Conservation (phyloP, 2,329 filamentous ascomycete species). For the Aspergillus uvarum region DNA sequence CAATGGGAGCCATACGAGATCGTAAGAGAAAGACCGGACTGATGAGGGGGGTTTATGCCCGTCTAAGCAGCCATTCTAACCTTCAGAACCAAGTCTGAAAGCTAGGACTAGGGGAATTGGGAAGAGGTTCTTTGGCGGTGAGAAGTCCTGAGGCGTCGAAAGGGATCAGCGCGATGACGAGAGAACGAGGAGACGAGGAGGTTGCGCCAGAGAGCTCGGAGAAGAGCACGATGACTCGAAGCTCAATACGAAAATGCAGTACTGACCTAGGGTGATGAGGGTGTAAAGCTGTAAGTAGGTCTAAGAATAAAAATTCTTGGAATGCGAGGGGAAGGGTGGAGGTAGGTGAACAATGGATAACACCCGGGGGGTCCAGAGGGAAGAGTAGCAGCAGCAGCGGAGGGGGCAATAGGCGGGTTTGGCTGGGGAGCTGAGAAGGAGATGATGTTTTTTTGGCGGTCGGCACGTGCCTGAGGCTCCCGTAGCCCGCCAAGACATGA, state of each 20-base stretch:
- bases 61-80: slow-evolving; percentile 40
- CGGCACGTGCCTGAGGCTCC: slow-evolving; percentile 29
- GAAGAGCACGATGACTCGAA: not conserved
- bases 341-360: not conserved
- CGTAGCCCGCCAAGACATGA: slow-evolving; percentile 19
- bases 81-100: slow-evolving; percentile 18
- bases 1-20: slow-evolving; percentile 43
- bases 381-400: not conserved
- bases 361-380: too few relatives aligned
- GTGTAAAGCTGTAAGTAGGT: not conserved
- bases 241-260: not conserved
- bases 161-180: slow-evolving; percentile 13
- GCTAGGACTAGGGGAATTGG: slow-evolving; percentile 2
- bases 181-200: not conserved
- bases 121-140: slow-evolving; percentile 4
- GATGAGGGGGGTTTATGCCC: slow-evolving; percentile 20
- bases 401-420: slow-evolving; percentile 18
- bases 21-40: slow-evolving; percentile 21
- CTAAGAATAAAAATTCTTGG: slow-evolving; percentile 1
- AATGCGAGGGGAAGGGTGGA: slow-evolving; percentile 1
- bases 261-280: slow-evolving; percentile 9
- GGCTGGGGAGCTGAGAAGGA: slow-evolving; percentile 22
- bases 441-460: slow-evolving; percentile 31
- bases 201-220: slow-evolving; percentile 8
- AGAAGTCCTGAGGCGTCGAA: slow-evolving; percentile 10